A percentile compares a stretch with the other conserved stretches of the same genome.
phyloP scores from a whole-genome alignment of 1,139 yeast species.

The Hansenula lynferdii region DNA sequence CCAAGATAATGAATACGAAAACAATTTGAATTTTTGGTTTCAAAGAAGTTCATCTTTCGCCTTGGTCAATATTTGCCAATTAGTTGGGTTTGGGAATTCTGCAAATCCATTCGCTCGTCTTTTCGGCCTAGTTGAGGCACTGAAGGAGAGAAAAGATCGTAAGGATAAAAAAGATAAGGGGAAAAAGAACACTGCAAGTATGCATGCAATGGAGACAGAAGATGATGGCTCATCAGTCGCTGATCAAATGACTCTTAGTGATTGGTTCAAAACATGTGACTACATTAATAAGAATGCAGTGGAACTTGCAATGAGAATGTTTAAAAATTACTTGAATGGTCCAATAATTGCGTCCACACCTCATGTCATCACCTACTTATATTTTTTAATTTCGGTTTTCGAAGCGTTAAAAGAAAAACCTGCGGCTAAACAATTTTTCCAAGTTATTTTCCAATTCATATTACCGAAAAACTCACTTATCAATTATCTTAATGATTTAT shows the following conservation, averaged over 20 bases:
- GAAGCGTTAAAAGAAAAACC: conserved; percentile 48
- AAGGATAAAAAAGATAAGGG: conserved; percentile 58
- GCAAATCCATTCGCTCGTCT: conserved; percentile 70
- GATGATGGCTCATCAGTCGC: not conserved
- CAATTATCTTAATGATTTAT: conserved; percentile 46
- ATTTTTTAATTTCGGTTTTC: conserved; percentile 60
- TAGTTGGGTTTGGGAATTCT: conserved; percentile 73
- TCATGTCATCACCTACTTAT: conserved; percentile 68
- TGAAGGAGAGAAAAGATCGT: conserved; percentile 66
- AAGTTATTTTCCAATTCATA: conserved; percentile 44
- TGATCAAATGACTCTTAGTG: conserved; percentile 27
- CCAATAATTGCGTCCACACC: conserved; percentile 68
- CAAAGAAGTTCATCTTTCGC: conserved; percentile 74
- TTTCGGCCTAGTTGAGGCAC: conserved; percentile 64
- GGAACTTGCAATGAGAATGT: conserved; percentile 60
- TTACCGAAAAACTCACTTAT: conserved; percentile 68
- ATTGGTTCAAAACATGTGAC: conserved; percentile 56
- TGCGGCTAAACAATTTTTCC: conserved; percentile 41
- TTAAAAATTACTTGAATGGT: conserved; percentile 61
- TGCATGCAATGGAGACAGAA: conserved; percentile 7
- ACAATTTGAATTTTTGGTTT: conserved; percentile 67
- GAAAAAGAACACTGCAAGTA: conserved; percentile 10
- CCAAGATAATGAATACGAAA: conserved; percentile 26
- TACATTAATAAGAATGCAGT: conserved; percentile 59
- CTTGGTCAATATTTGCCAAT: conserved; percentile 65